Base-by-base conservation (phyloP, 1,284 basidiomycete genomes). In the Tilletia setariae region DNA sequence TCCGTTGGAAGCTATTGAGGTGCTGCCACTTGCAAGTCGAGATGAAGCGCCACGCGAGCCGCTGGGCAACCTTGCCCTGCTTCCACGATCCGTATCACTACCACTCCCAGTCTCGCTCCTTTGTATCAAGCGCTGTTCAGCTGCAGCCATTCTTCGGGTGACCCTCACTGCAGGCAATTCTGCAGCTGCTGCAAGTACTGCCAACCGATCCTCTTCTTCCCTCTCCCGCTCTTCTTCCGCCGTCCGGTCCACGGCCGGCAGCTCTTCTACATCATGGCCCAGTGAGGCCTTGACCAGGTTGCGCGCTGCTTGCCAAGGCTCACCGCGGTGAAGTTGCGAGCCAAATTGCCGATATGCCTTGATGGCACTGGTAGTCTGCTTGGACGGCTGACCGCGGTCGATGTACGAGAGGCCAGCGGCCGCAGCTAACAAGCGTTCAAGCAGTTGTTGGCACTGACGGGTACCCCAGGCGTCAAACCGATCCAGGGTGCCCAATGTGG, bases 71-170 rank as follows among this genome's bases (percentile, higher is more conserved):
- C 35, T 40, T 40, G 35, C 35, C 35, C 35, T 40, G 35, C 28
- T 53, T 3, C 23, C 21, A 6, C 28, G 25, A 2, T 61, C 56
- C 28, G 35, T 61, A 30, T 61, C 56, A 30, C 56, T 61, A 13
- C 28, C 56, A 11, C 35, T 40, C 35, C 35, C 35, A 7, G 2
- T 35, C 13, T 32, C 32, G 56, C 35, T 25, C 13, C 56, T 25
- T 16, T 61, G 15, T 30, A 61, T 61, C 28, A 61, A 13, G 25
- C 56, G 23, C 56, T 40, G 23, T 21, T 61, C 56, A 25, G 56
- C 56, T 30, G 56, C 56, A 25, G 56, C 56, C 56, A 61, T 61
- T 15, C 56, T 25, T n/a, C 56, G 56, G 13, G 56, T 61, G 15
- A 61, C 56, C 28, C 56, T 25, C 3, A 35, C 15, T 9, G 56